Conservation (phyloP, 176 grass and related monocot genomes). For the Thalia dealbata region DNA sequence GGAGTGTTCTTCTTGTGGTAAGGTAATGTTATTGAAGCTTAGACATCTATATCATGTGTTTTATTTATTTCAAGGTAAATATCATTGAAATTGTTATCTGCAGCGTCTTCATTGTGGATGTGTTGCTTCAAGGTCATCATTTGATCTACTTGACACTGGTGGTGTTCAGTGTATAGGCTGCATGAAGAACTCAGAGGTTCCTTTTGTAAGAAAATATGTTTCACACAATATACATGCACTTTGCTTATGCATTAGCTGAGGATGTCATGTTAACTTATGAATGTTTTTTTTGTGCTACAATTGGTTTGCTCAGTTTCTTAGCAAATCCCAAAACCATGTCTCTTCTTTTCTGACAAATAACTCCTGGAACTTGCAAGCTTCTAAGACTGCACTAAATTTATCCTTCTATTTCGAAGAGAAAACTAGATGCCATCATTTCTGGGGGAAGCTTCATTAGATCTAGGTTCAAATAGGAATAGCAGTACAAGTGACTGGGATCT, state of each 20-base stretch:
- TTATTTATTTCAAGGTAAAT: background rate
- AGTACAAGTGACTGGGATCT: background rate
- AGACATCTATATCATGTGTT: background rate
- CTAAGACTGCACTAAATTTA: too few species aligned
- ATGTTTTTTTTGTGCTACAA: background rate
- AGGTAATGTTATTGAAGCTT: slow-evolving; percentile 40
- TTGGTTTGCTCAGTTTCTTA: background rate
- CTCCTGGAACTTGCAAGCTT: too few species aligned
- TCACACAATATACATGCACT: slow-evolving; percentile 2
- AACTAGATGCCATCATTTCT: too few species aligned
- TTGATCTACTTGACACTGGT: slow-evolving; percentile 92
- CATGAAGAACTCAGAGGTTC: slow-evolving; percentile 53
- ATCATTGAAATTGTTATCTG: slow-evolving; percentile 4
- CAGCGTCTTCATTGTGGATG: slow-evolving; percentile 94
- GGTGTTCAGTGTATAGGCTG: slow-evolving; percentile 82
- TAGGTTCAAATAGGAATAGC: background rate
- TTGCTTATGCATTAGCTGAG: background rate
- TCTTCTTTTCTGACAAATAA: background rate
- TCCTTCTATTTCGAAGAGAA: too few species aligned
- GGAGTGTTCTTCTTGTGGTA: slow-evolving; percentile 88
- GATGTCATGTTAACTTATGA: background rate
- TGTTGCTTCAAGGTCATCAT: slow-evolving; percentile 79
- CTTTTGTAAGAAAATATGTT: slow-evolving; percentile 55
- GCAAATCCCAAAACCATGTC: background rate
- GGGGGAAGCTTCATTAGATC: too few species aligned